Evolutionary conservation across 805 yeast species (phyloP), one percentile per base, ranked within the genome.

Genomic region (Myxozyma sirexii): DNA sequence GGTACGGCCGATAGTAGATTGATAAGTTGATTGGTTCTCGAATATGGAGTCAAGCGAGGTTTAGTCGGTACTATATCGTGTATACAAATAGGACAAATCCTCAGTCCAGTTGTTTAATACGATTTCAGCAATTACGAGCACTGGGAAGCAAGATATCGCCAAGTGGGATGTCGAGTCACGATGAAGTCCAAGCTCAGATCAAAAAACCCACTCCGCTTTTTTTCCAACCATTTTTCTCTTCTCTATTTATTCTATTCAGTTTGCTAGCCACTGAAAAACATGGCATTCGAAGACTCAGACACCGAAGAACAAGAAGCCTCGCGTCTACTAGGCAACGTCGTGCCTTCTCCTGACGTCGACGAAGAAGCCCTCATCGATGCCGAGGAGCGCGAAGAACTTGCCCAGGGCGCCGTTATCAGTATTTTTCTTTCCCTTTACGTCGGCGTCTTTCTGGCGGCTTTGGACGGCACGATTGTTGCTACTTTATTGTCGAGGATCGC

Each of bases 391-490:
- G 54, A 50, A 13, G 56, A 41, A 39, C 53, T 58, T 10, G 37
- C 45, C 13, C 38, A 42, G n/a, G 27, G 57, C 4, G 46, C 54
- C 4, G 33, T 61, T 10, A 19, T 54, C 2, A 58, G 57, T 15
- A 48, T 61, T 10, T 61, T 61, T 37, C 41, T 61, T 10, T 61
- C 70, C 19, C 57, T 67, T 33, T 60, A 65, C 27, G 69, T 77
- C 15, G 82, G 83, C 13, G 75, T 80, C 5, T 81, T 82, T 64
- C 70, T 82, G 0, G 76, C 82, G 2, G 80, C 82, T 0, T 68
- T 82, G 4, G 84, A 82, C 64, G 75, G 81, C n/a, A 81, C 86
- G 0, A 79, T 82, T 33, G 83, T 81, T 4, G 78, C 84, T n/a
- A 80, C 84, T 2, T 75, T 82, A 1, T 74, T 82, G 64, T 75